Conservation (phyloP, 140 eudicot genomes). For the Ambrosia hybrid region DNA sequence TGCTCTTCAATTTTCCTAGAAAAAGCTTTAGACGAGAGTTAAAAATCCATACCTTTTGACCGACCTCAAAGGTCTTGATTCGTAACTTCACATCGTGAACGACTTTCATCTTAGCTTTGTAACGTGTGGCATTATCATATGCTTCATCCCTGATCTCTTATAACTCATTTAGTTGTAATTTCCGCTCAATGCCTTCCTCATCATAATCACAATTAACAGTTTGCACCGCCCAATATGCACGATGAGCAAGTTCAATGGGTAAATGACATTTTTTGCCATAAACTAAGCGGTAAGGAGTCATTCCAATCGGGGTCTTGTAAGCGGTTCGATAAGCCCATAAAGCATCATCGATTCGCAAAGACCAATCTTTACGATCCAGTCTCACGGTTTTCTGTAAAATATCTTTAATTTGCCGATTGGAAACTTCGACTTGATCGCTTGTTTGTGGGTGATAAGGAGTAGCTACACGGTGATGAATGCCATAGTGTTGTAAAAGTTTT, state of each 20-base stretch:
- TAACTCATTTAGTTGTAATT: background rate
- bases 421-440: too few species aligned
- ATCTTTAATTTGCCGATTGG: too few species aligned
- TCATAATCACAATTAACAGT: background rate
- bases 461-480: too few species aligned
- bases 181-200: background rate
- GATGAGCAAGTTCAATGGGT: background rate
- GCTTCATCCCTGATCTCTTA: background rate
- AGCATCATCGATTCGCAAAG: background rate
- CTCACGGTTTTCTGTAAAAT: too few species aligned
- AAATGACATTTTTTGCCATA: background rate
- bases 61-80: background rate
- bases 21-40: background rate
- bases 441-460: too few species aligned
- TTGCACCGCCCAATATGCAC: background rate
- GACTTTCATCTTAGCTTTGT: background rate
- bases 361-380: too few species aligned
- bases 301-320: background rate
- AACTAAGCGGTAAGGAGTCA: background rate
- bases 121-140: background rate
- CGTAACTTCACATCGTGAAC: background rate
- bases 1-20: background rate
- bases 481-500: too few species aligned
- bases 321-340: background rate
- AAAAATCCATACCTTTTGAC: background rate